These are phyloP conservation scores for Exophiala dermatitidis DNA, from an alignment of 2,329 filamentous ascomycete genomes.

Conservation along the genomic window DNA sequence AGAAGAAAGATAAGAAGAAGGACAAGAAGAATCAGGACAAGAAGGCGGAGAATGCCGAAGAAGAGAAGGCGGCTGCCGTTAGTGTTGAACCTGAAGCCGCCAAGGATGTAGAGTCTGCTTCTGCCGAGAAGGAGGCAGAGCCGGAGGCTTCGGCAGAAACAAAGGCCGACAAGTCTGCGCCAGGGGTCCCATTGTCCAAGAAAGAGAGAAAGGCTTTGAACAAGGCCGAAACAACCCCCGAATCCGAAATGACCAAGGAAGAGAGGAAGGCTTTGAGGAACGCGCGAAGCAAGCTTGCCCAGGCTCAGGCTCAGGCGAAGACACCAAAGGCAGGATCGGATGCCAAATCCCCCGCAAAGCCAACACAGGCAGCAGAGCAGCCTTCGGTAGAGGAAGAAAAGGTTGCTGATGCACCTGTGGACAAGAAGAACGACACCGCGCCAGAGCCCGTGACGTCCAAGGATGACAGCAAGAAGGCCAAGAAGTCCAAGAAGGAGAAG, in stretches of 20 bases:
- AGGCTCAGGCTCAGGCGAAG: not conserved
- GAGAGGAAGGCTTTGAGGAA: slow-evolving; percentile 9
- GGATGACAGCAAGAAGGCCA: not conserved
- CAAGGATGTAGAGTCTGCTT: slow-evolving; percentile 19
- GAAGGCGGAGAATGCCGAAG: slow-evolving; percentile 21
- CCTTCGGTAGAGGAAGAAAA: not conserved
- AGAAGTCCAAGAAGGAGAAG: slow-evolving; percentile 1
- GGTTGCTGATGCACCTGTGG: not conserved
- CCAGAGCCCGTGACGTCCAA: not conserved
- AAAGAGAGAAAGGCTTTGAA: slow-evolving; percentile 4
- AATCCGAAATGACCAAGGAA: slow-evolving; percentile 3
- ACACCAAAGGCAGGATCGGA: not conserved
- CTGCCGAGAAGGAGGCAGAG: slow-evolving; percentile 24
- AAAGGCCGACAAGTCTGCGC: not conserved
- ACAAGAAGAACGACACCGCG: not conserved
- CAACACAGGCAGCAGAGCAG: not conserved
- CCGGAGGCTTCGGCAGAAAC: slow-evolving; percentile 7
- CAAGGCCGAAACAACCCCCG: not conserved
- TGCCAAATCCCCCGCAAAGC: not conserved
- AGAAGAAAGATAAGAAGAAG: slow-evolving; percentile 28
- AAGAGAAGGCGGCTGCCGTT: slow-evolving; percentile 30
- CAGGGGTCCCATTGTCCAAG: not conserved
- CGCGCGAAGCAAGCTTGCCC: slow-evolving; percentile 1
- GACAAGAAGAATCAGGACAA: slow-evolving; percentile 29
- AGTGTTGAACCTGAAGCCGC: slow-evolving; percentile 23